Conservation (phyloP, 768 basidiomycete species). For the Boletus vermiculosoides region DNA sequence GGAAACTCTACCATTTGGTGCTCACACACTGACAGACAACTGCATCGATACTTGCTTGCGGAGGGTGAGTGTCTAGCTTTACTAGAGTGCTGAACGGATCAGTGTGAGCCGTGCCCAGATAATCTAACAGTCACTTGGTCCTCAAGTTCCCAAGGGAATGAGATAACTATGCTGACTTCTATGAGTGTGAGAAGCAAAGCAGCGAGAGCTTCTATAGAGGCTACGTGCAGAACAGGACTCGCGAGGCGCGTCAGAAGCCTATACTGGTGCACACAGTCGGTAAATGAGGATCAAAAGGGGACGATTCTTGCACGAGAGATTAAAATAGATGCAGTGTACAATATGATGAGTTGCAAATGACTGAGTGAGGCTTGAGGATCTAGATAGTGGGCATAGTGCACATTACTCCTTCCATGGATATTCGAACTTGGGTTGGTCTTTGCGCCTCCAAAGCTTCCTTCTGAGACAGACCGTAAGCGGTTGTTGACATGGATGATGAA, state of each 20-base stretch:
- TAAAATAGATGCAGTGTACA: neutral
- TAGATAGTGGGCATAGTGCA: slow-evolving; percentile 14
- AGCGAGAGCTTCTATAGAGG: neutral
- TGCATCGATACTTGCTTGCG: neutral
- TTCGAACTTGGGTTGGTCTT: slow-evolving; percentile 78
- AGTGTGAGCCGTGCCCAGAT: neutral
- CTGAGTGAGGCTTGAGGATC: neutral
- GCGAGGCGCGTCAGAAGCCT: neutral
- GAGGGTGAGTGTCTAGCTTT: neutral
- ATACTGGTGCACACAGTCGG: neutral
- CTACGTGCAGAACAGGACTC: neutral
- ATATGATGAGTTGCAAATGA: neutral
- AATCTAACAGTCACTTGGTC: neutral
- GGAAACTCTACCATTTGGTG: neutral
- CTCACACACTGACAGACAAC: neutral
- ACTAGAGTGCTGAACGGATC: neutral
- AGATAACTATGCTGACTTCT: neutral
- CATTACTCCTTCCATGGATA: slow-evolving; percentile 83
- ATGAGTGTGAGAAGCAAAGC: neutral
- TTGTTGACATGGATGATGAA: neutral
- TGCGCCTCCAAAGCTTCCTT: slow-evolving; percentile 89
- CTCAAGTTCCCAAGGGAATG: neutral
- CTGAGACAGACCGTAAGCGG: slow-evolving; percentile 39
- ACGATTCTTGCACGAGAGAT: neutral
- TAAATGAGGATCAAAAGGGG: neutral